Base-by-base conservation (phyloP, 306 rosid species). In the Begonia peltatifolia region DNA sequence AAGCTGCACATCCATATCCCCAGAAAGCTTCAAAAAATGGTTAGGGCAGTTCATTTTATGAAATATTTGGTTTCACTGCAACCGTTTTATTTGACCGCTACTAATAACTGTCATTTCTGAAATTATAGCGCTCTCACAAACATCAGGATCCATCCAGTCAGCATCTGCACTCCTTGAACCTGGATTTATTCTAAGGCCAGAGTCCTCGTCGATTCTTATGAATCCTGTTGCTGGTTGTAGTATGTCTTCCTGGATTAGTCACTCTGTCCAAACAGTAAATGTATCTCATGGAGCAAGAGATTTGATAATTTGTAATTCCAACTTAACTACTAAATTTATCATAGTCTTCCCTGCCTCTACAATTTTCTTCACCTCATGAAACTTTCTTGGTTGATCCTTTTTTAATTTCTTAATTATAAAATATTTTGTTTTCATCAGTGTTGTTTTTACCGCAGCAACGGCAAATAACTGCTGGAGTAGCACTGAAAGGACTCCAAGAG, bases 1-100 rank as follows among this genome's bases (percentile, higher is more conserved):
- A 90, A 70, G 94, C 97, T 50, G 67, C 95, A 56, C 95, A 85
- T 72, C 97, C 97, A 50, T 90, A 90, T 72, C 97, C 97, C 43
- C 95, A 90, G 68, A 90, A 90, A 69, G 97, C 97, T 57, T 72
- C 95, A 22, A 85, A 85, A 83, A 85, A 66, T 59, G 87, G 95
- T 83, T 13, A 20, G 52, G 49, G 56, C 25, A n/a, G 46, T 46
- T 68, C 25, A 7, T 52, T 55, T 47, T 4, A 30, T 30, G 8
- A 1, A 30, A 30, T 30, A 30, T 30, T 30, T 30, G 6, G 38
- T 30, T 30, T 30, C 38, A 30, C 9, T 6, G 38, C 38, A 5
- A 30, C 38, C 0, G 38, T 30, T 30, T 30, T 30, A 30, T 30
- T 5, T 30, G 7, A 30, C 38, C 9, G 8, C 9, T 30, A 5